Conservation (phyloP, 2,329 filamentous ascomycete species). For the Coniochaeta pulveracea region DNA sequence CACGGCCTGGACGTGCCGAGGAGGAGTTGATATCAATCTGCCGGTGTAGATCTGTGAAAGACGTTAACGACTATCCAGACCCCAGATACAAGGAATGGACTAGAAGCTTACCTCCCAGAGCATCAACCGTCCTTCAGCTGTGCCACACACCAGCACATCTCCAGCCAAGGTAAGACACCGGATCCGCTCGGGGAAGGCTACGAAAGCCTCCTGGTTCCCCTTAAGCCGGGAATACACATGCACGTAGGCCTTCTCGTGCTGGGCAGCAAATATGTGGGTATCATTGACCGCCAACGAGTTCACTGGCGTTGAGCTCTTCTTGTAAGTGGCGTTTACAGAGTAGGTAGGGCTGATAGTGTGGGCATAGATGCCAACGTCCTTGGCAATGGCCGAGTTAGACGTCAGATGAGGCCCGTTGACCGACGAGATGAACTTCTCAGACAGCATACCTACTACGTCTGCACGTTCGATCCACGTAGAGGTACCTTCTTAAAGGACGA, state of each 20-base stretch:
- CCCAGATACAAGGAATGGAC: neutral
- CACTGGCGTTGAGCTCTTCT: constrained; percentile 76
- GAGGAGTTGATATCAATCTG: constrained; percentile 62
- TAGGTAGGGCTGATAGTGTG: constrained; percentile 72
- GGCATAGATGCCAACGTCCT: constrained; percentile 80
- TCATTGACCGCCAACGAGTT: constrained; percentile 72
- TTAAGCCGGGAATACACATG: constrained; percentile 82
- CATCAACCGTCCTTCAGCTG: constrained; percentile 73
- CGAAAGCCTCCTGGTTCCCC: constrained; percentile 76
- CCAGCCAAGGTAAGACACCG: constrained; percentile 63
- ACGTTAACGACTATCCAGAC: constrained; percentile 12
- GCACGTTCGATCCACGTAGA: too few species aligned
- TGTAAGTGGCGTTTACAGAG: constrained; percentile 68
- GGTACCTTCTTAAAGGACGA: too few species aligned
- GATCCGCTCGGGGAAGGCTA: constrained; percentile 82
- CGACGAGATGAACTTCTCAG: constrained; percentile 48
- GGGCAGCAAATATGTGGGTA: constrained; percentile 82
- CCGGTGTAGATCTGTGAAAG: constrained; percentile 57
- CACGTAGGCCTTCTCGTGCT: constrained; percentile 82
- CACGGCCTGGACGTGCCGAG: constrained; percentile 70
- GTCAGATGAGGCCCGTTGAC: constrained; percentile 45
- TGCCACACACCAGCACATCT: constrained; percentile 68
- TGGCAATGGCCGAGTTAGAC: constrained; percentile 51
- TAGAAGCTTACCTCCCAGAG: constrained; percentile 69
- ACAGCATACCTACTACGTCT: constrained; percentile 37